phyloP scores from a whole-genome alignment of 495 filamentous ascomycete species.

The Elaphomyces granulatus region DNA sequence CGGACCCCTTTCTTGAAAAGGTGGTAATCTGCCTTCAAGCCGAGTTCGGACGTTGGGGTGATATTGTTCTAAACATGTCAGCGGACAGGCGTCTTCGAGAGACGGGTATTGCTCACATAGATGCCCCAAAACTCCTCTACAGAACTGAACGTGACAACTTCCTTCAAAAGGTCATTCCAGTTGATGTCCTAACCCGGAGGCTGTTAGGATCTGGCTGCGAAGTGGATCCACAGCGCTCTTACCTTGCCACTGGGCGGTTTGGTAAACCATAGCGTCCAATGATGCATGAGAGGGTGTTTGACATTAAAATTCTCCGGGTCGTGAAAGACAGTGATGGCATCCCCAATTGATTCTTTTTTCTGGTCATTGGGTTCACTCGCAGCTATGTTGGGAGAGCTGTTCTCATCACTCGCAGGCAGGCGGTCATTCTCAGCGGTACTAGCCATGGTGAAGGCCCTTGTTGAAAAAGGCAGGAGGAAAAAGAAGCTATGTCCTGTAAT shows the following conservation, averaged over 20 bases:
- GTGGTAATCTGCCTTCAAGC: slow-evolving; percentile 97
- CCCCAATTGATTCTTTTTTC: slow-evolving; percentile 27
- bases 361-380: slow-evolving; percentile 18
- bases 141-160: slow-evolving; percentile 95
- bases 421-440: slow-evolving; percentile 29
- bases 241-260: slow-evolving; percentile 97
- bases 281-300: slow-evolving; percentile 90
- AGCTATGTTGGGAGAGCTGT: slow-evolving; percentile 23
- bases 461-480: slow-evolving; percentile 2
- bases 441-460: slow-evolving; percentile 21
- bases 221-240: slow-evolving; percentile 9
- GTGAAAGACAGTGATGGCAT: slow-evolving; percentile 85
- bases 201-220: slow-evolving; percentile 6
- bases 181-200: slow-evolving; percentile 59
- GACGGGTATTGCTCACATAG: slow-evolving; percentile 53
- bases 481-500: no score
- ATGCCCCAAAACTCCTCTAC: slow-evolving; percentile 99
- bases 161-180: slow-evolving; percentile 96
- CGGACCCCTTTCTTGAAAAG: slow-evolving; percentile 96
- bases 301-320: slow-evolving; percentile 97
- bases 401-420: slow-evolving; percentile 29
- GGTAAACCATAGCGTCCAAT: slow-evolving; percentile 98
- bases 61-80: slow-evolving; percentile 75
- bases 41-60: slow-evolving; percentile 82
- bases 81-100: slow-evolving; percentile 9